Conservation (phyloP, 805 yeast species). For the Monosporozyma solicola region DNA sequence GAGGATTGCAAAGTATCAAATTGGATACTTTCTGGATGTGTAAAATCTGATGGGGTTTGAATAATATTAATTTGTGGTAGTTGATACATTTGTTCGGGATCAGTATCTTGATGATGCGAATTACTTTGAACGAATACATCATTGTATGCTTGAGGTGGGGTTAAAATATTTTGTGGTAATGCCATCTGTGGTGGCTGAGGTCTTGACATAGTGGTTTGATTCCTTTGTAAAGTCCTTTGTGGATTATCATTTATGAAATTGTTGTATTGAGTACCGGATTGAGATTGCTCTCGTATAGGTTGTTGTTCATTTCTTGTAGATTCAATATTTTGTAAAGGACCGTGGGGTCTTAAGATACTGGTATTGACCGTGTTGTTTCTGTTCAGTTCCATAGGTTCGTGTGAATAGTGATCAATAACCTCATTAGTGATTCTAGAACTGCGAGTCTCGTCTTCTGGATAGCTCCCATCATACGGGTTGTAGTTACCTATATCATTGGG, state of each 20-base stretch:
- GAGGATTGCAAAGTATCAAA: not conserved
- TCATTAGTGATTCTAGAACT: slow-evolving; percentile 1
- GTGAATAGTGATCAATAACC: slow-evolving; percentile 1
- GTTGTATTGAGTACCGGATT: not conserved
- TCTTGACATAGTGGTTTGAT: not conserved
- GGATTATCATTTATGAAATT: not conserved
- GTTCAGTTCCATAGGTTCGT: not conserved
- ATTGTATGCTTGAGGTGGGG: slow-evolving; percentile 16
- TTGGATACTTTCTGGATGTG: slow-evolving; percentile 7
- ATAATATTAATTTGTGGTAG: slow-evolving; percentile 23
- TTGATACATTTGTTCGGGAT: slow-evolving; percentile 6
- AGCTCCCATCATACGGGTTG: not conserved
- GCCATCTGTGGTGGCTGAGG: slow-evolving; percentile 1
- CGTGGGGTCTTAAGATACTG: not conserved
- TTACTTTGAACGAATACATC: slow-evolving; percentile 12
- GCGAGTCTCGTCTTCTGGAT: not conserved
- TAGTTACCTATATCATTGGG: not conserved
- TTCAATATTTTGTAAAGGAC: not conserved
- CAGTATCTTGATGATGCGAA: not conserved
- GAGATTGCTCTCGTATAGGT: not conserved
- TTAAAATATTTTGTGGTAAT: slow-evolving; percentile 10
- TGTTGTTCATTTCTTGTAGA: not conserved
- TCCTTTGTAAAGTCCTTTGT: not conserved
- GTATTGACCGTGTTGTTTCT: not conserved
- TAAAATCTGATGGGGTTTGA: slow-evolving; percentile 20